phyloP scores from a whole-genome alignment of 2,329 filamentous ascomycete species.

The Sclerotinia sclerotiorum region DNA sequence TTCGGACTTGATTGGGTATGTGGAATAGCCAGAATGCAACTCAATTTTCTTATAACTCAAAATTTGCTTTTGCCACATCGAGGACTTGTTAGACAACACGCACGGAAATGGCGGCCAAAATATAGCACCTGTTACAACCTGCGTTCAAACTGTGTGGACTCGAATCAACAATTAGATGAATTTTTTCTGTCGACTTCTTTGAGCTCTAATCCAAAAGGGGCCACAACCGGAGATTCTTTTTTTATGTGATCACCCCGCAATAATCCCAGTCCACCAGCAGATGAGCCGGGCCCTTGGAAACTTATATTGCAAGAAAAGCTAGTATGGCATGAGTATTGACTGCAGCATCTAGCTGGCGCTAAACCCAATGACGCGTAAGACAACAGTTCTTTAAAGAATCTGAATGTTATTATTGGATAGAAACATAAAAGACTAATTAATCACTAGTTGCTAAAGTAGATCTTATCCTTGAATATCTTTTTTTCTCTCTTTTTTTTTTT shows the following conservation, averaged over 20 bases:
- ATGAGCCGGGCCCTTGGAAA: conserved; percentile 24
- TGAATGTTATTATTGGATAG: conserved; percentile 7
- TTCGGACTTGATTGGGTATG: neutral
- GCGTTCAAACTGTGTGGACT: neutral
- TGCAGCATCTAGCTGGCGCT: conserved; percentile 3
- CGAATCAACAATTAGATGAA: conserved; percentile 3
- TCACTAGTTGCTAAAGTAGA: conserved; percentile 5
- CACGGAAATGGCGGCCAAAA: conserved; percentile 17
- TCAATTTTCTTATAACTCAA: neutral
- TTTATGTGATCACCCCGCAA: conserved; percentile 24
- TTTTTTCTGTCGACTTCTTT: neutral
- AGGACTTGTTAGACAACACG: neutral
- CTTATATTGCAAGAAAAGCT: conserved; percentile 3
- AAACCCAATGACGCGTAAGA: conserved; percentile 24
- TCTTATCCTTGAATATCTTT: conserved; percentile 13
- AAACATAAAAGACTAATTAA: neutral
- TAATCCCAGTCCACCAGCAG: conserved; percentile 20
- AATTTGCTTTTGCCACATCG: neutral
- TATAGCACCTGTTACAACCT: neutral
- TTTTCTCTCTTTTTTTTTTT: neutral
- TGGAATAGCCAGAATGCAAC: neutral
- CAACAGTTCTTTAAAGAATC: neutral
- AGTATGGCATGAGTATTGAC: neutral
- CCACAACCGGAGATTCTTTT: neutral
- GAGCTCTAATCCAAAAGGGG: neutral